phyloP scores from a whole-genome alignment of 371 early-diverging fungal species.

The Batkoa obscura region DNA sequence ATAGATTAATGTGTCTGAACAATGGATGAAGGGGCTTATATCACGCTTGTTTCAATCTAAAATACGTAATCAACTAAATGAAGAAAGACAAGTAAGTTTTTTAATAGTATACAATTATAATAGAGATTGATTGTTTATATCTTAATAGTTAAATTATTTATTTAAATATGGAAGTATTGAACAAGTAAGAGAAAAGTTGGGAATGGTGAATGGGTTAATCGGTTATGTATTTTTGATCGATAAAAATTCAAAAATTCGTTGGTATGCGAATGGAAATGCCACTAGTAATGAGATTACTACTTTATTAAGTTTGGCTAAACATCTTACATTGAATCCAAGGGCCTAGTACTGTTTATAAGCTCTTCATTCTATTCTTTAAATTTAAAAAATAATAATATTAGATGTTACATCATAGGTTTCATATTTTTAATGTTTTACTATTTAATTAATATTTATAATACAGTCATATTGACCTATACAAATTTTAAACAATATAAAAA shows the following conservation, averaged over 20 bases:
- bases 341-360: no score
- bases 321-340: no score
- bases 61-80: background rate
- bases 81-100: background rate
- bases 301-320: no score
- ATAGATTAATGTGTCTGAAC: conserved; percentile 4
- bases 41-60: background rate
- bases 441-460: no score
- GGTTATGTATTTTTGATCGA: conserved; percentile 4
- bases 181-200: background rate
- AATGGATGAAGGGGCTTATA: background rate
- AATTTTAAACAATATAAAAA: no score
- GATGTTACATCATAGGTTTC: no score
- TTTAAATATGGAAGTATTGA: background rate
- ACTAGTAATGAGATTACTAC: background rate
- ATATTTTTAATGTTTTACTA: no score
- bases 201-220: background rate
- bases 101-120: background rate
- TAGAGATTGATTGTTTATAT: background rate
- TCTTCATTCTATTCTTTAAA: no score
- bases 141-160: background rate
- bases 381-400: no score
- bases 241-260: background rate
- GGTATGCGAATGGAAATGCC: conserved; percentile 3
- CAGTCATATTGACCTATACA: no score